phyloP scores from a whole-genome alignment of 2,329 filamentous ascomycete genomes.

The Aspergillus sp. region DNA sequence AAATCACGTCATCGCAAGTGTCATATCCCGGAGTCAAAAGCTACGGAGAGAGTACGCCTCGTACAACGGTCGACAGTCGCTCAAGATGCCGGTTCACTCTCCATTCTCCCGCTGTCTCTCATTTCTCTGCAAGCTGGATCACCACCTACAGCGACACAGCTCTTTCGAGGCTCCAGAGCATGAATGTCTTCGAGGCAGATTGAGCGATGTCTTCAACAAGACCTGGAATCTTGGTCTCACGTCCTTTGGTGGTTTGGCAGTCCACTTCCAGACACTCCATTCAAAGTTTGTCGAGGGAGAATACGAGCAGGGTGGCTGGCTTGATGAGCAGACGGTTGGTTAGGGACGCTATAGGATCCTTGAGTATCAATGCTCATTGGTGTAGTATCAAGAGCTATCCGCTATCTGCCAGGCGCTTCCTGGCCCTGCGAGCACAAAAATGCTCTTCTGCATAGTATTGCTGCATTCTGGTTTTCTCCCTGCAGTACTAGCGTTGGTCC shows the following conservation, averaged over 20 bases:
- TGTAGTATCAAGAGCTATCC: conserved; percentile 72
- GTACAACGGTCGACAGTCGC: no score
- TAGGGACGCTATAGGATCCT: neutral
- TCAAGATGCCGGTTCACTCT: no score
- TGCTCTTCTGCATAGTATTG: conserved; percentile 70
- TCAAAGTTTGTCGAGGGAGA: conserved; percentile 61
- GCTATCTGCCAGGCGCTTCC: conserved; percentile 70
- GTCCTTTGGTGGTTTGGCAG: conserved; percentile 68
- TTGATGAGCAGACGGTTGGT: conserved; percentile 68
- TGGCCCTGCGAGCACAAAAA: conserved; percentile 72
- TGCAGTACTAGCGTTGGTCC: conserved; percentile 63
- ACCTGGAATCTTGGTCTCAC: conserved; percentile 68
- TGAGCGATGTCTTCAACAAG: conserved; percentile 40
- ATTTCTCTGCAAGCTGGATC: conserved; percentile 11
- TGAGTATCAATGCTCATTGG: neutral
- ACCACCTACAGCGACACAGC: conserved; percentile 3
- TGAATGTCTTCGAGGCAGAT: conserved; percentile 24
- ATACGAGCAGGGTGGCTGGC: conserved; percentile 59
- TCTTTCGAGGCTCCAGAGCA: neutral
- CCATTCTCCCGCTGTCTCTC: conserved; percentile 10
- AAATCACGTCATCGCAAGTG: no score
- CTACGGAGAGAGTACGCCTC: no score
- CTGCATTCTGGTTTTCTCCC: conserved; percentile 64
- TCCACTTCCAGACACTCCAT: conserved; percentile 71
- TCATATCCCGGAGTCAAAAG: no score